These are phyloP conservation scores for Aspergillus haitiensis DNA, from an alignment of 495 filamentous ascomycete species.

Conservation along the genomic window DNA sequence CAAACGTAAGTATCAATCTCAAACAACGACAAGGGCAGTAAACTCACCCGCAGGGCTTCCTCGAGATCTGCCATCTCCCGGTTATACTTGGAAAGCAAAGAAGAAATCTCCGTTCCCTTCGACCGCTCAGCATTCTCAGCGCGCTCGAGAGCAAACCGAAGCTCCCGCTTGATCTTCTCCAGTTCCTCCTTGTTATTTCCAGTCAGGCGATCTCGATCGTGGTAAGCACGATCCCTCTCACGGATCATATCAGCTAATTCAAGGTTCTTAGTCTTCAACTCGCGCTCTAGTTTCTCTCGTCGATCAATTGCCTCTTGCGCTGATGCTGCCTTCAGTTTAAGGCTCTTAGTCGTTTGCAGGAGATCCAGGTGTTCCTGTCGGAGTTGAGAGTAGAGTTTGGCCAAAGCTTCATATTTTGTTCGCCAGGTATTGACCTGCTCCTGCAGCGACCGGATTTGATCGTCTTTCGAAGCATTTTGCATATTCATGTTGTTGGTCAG, in stretches of 20 bases:
- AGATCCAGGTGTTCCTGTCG: conserved; percentile 94
- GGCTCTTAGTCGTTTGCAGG: conserved; percentile 89
- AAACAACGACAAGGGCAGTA: neutral
- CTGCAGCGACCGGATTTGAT: conserved; percentile 87
- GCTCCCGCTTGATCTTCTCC: conserved; percentile 95
- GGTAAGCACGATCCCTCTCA: conserved; percentile 90
- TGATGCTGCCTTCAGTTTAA: conserved; percentile 93
- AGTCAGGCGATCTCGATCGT: conserved; percentile 81
- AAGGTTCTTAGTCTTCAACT: conserved; percentile 98
- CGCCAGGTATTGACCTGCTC: conserved; percentile 97
- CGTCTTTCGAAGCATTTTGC: conserved; percentile 85
- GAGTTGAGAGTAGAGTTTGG: conserved; percentile 94
- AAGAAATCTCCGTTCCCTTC: conserved; percentile 91
- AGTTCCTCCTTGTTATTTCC: conserved; percentile 90
- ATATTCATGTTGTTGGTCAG: conserved; percentile 80
- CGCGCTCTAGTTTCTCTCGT: conserved; percentile 90
- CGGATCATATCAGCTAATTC: conserved; percentile 98
- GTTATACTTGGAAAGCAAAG: conserved; percentile 93
- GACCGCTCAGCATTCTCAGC: conserved; percentile 89
- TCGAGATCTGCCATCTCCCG: conserved; percentile 95
- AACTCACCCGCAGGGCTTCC: conserved; percentile 71
- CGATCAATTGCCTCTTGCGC: conserved; percentile 95
- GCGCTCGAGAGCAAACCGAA: conserved; percentile 87
- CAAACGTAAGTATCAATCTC: conserved; percentile 1
- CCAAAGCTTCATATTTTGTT: conserved; percentile 92